These are phyloP conservation scores for Mortierella claussenii DNA, from an alignment of 192 early-diverging fungal genomes.

Conservation along the genomic window DNA sequence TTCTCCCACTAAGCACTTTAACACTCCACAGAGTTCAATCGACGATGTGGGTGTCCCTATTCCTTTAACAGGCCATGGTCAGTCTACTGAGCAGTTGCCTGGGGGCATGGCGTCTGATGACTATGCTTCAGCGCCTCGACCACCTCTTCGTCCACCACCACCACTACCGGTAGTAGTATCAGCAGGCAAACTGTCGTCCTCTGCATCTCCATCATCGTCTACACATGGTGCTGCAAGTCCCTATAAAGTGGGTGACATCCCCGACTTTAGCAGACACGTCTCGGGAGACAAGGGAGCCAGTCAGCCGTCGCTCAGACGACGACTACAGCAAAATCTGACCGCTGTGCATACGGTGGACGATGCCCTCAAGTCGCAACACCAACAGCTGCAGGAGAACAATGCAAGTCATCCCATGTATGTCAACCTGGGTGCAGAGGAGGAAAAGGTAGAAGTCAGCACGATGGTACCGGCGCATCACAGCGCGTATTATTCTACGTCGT, in stretches of 20 bases:
- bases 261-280: not conserved
- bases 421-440: not conserved
- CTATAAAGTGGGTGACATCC: not conserved
- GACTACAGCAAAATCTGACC: constrained; percentile 14
- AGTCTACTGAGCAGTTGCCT: not conserved
- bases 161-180: not conserved
- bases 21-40: not conserved
- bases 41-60: not conserved
- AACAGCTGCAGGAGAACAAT: constrained; percentile 17
- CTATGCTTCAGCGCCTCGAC: not conserved
- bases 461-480: not conserved
- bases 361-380: not conserved
- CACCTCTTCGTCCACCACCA: not conserved
- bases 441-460: not conserved
- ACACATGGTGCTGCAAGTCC: too few relatives aligned
- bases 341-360: constrained; percentile 27
- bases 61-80: not conserved
- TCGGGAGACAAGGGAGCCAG: not conserved
- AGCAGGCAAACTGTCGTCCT: not conserved
- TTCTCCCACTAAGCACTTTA: constrained; percentile 1
- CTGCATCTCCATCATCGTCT: not conserved
- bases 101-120: not conserved
- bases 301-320: not conserved
- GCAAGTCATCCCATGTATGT: constrained; percentile 22
- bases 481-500: not conserved